Base-by-base conservation (phyloP, 176 grass and related monocot species). In the Triticum dicoccoides region DNA sequence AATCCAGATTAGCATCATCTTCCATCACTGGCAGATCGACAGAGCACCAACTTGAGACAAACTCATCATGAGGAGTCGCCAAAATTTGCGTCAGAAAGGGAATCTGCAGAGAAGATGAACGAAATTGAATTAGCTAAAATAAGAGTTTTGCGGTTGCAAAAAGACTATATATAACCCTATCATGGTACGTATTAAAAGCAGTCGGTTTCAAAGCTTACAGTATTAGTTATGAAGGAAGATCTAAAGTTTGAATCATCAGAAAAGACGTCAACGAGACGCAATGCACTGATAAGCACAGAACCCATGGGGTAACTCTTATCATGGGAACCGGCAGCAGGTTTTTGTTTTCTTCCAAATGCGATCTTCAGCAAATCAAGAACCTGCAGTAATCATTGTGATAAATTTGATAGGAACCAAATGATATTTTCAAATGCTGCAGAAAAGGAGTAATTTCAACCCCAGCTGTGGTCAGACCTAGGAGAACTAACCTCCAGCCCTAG, bases 211-310 rank as follows among this genome's bases (percentile, higher is more conserved):
- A 85, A 85, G 69, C 86, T 91, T 94, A 98, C 92, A 64, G 88
- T 94, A 81, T 80, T 91, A 69, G 88, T 90, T 92, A 98, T 94
- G 87, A 98, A 92, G 54, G 90, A 94, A 65, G 91, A 96, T 79
- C 96, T 88, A 30, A 98, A 96, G 76, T 98, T 98, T 83, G 96
- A 98, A 86, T 98, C 96, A 77, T 94, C 96, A 73, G 93, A 98
- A 87, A 98, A 98, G 61, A 98, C 95, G 70, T 98, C 96, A 87
- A 94, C 92, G 65, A 98, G 80, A 61, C 82, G 92, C 85, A 98
- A 79, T 21, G 93, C 93, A 82, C 88, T 98, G 80, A 96, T 95
- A 82, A 92, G 93, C 82, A 96, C 79, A 76, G 93, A 86, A 45
- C 96, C 96, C 92, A 87, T 91, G n/a, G 90, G 96, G 85, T 92